Percentiles rank a stretch among this genome's conserved stretches.
phyloP scores from a whole-genome alignment of 2,329 filamentous ascomycete genomes.

The Ceratocystis harringtonii region DNA sequence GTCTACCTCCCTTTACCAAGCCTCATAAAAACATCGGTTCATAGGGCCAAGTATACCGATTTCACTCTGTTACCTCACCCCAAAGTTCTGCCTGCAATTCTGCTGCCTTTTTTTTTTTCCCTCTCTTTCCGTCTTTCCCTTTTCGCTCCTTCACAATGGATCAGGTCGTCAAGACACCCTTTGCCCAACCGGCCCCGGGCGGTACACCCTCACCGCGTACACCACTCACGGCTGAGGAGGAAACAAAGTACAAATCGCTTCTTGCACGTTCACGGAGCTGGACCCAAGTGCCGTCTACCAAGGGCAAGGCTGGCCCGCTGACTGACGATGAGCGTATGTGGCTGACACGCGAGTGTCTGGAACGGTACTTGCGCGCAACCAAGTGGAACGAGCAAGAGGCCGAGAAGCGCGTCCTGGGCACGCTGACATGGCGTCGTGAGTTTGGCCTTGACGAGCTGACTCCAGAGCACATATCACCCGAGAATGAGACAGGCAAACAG shows the following conservation, averaged over 20 bases:
- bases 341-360: conserved; percentile 79
- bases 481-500: conserved; percentile 96
- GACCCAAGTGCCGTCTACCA: conserved; percentile 33
- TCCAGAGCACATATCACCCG: conserved; percentile 73
- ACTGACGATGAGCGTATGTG: conserved; percentile 73
- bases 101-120: background rate
- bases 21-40: too few species aligned
- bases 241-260: conserved; percentile 65
- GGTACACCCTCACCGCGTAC: conserved; percentile 42
- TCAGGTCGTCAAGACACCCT: conserved; percentile 36
- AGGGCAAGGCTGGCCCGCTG: conserved; percentile 47
- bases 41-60: background rate
- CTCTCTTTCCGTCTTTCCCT: background rate
- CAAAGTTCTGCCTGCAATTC: background rate
- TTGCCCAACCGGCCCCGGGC: conserved; percentile 40
- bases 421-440: conserved; percentile 76
- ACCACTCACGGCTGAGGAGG: conserved; percentile 58
- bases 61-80: background rate
- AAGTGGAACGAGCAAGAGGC: conserved; percentile 74
- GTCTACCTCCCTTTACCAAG: background rate
- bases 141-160: conserved; percentile 9
- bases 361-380: conserved; percentile 83
- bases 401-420: conserved; percentile 62
- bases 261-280: conserved; percentile 48
- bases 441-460: conserved; percentile 71